Conservation (phyloP, 495 filamentous ascomycete species). For the Sporormia fimetaria region DNA sequence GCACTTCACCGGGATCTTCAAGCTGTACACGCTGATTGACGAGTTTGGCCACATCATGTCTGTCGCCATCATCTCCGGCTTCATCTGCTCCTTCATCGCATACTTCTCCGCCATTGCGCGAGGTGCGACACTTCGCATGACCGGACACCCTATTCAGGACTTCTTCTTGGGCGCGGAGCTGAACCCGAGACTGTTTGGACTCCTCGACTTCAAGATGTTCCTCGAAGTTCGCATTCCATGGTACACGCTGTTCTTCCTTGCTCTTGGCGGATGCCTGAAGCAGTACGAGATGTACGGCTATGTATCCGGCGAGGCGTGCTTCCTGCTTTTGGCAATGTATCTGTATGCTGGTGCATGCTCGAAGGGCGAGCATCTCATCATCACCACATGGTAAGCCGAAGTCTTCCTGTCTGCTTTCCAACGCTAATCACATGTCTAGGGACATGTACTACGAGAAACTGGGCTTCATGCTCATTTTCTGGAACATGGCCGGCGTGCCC, state of each 20-base stretch:
- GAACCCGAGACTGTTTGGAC: slow-evolving; percentile 87
- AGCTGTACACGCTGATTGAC: slow-evolving; percentile 86
- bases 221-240: slow-evolving; percentile 95
- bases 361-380: slow-evolving; percentile 92
- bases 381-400: slow-evolving; percentile 63
- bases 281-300: slow-evolving; percentile 88
- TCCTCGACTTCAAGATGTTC: slow-evolving; percentile 99
- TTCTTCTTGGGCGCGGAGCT: slow-evolving; percentile 99
- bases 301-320: slow-evolving; percentile 77
- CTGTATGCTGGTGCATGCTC: slow-evolving; percentile 93
- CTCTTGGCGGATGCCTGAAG: slow-evolving; percentile 63
- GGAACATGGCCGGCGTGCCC: slow-evolving; percentile 95
- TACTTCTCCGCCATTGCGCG: slow-evolving; percentile 74
- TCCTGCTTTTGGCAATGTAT: slow-evolving; percentile 87
- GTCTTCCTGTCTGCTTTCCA: slow-evolving; percentile 6
- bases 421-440: slow-evolving; percentile 30
- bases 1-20: slow-evolving; percentile 75
- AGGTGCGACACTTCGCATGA: slow-evolving; percentile 83
- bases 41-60: slow-evolving; percentile 86
- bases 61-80: slow-evolving; percentile 84
- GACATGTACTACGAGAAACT: slow-evolving; percentile 99
- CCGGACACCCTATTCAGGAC: slow-evolving; percentile 81
- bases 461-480: slow-evolving; percentile 99
- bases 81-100: slow-evolving; percentile 63
- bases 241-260: slow-evolving; percentile 82